These are phyloP conservation scores for Blepharisma japonicum DNA, from an alignment of 73 alveolate species.

Conservation along the genomic window DNA sequence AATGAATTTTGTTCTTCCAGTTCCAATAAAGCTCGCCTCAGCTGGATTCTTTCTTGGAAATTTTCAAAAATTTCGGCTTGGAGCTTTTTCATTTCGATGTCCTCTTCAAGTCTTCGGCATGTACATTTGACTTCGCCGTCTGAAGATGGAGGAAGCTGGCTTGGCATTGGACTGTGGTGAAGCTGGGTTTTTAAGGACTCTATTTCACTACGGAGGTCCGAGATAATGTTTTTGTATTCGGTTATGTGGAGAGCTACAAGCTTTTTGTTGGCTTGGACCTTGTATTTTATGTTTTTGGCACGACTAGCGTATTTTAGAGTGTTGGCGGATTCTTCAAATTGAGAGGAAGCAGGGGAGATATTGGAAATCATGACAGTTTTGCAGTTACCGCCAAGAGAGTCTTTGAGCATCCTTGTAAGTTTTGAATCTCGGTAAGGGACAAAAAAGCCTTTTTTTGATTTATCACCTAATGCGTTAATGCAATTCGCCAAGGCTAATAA, in stretches of 20 bases:
- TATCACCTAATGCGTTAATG: constrained; percentile 95
- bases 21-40: constrained; percentile 77
- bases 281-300: constrained; percentile 98
- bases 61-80: constrained; percentile 62
- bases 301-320: constrained; percentile 99
- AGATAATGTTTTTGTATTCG: constrained; percentile 91
- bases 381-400: constrained; percentile 99
- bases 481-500: constrained; percentile 97
- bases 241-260: constrained; percentile 95
- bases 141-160: background rate
- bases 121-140: constrained; percentile 1
- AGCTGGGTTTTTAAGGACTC: background rate
- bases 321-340: constrained; percentile 98
- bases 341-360: constrained; percentile 79
- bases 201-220: constrained; percentile 77
- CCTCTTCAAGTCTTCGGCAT: constrained; percentile 54
- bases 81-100: constrained; percentile 45
- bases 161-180: background rate
- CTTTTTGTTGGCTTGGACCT: constrained; percentile 84
- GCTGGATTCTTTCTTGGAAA: constrained; percentile 72
- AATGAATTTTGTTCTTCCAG: constrained; percentile 76
- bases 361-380: constrained; percentile 99
- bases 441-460: constrained; percentile 71
- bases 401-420: constrained; percentile 95
- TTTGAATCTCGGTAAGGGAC: constrained; percentile 99